Base-by-base conservation (phyloP, 2,329 filamentous ascomycete species). In the Fusarium lyarnte region DNA sequence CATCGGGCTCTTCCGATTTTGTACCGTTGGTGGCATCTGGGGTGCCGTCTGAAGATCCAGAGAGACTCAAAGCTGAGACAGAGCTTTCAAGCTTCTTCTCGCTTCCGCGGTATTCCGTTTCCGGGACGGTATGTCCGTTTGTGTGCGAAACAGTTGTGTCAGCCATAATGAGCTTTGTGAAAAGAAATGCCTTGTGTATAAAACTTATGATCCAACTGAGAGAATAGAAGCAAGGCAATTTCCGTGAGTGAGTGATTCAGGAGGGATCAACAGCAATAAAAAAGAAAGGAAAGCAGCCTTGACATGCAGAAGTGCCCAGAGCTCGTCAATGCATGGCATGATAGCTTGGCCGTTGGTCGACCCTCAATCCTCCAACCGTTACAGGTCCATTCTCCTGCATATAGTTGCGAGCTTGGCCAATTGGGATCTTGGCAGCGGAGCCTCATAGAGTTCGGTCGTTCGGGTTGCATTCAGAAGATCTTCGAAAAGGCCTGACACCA, bases 1-100 rank as follows among this genome's bases (percentile, higher is more conserved):
- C 49, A 41, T 72, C 70, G 2, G 49, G 23, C 2, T 62, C 46
- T 4, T 69, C 63, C 3, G 45, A 63, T 19, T 27, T 42, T 21
- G 29, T 17, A 16, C 31, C 21, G 19, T 39, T 39, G 14, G 19
- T 41, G 2, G 25, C 14, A 13, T 43, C 49, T 8, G 38, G n/a
- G 16, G 27, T 42, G 4, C 31, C 33, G 5, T 17, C 31, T 6
- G 58, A 35, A 14, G 36, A 42, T 8, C 25, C 58, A 19, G 58
- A 55, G 14, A 36, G 21, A 2, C 38, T 58, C 8, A 58, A 25
- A 11, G 52, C 52, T 19, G 31, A 27, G 51, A 55, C 59, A 2
- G 59, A 66, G 19, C 9, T 41, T 10, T 47, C 39, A 6, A 33
- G 62, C 19, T 49, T 45, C 23, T 53, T 53, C 27, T 63, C 58